A percentile compares a stretch with the other conserved stretches of the same genome.
phyloP scores from a whole-genome alignment of 2,329 filamentous ascomycete genomes.

The Nigrospora oryzae region DNA sequence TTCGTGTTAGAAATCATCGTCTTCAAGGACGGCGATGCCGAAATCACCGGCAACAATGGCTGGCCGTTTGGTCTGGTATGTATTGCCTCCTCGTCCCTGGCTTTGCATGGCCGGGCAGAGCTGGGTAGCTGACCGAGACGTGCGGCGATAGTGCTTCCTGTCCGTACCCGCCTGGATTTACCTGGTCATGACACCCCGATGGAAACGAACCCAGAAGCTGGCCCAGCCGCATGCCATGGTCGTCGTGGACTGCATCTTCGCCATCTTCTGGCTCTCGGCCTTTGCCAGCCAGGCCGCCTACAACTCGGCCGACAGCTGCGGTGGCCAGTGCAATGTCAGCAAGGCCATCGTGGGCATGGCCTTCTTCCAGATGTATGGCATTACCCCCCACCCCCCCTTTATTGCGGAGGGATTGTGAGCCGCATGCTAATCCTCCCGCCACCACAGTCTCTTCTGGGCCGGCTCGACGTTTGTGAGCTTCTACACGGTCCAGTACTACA shows the following conservation, averaged over 20 bases:
- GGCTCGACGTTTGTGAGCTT: conserved; percentile 46
- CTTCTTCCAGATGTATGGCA: conserved; percentile 51
- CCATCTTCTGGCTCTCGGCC: conserved; percentile 57
- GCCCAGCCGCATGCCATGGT: conserved; percentile 56
- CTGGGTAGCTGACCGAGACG: neutral
- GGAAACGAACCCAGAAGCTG: conserved; percentile 50
- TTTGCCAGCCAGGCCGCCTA: conserved; percentile 59
- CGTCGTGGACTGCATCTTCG: conserved; percentile 46
- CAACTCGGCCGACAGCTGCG: conserved; percentile 48
- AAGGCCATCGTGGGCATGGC: conserved; percentile 55
- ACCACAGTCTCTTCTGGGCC: conserved; percentile 44
- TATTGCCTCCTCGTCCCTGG: conserved; percentile 3
- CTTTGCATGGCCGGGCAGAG: neutral
- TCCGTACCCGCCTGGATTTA: conserved; percentile 57
- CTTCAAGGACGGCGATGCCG: conserved; percentile 38
- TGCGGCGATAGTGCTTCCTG: conserved; percentile 48
- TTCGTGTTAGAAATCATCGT: conserved; percentile 54
- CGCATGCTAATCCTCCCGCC: conserved; percentile 6
- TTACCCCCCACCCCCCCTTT: neutral
- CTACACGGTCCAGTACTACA: conserved; percentile 54
- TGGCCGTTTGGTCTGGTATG: conserved; percentile 59
- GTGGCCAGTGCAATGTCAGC: conserved; percentile 48
- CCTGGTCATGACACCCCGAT: conserved; percentile 56
- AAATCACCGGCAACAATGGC: conserved; percentile 48
- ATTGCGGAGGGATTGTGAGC: neutral